Evolutionary conservation across 805 yeast genomes (phyloP).

Genomic region (Monosporozyma aquatica): DNA sequence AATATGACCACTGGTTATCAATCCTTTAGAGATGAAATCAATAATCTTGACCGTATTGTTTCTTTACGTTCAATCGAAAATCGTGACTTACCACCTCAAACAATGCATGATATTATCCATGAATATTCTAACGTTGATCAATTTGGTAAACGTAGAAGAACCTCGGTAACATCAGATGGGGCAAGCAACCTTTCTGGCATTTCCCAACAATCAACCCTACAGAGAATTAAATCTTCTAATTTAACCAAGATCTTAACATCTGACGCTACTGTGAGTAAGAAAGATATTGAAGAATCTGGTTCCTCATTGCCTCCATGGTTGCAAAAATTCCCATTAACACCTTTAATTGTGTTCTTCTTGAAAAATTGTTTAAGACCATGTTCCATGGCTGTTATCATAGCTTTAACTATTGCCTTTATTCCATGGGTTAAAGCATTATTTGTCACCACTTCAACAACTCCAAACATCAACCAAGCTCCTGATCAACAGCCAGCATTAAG

Average conservation of each 20-base stretch:
- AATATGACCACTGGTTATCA: neutral
- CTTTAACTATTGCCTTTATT: conserved; percentile 66
- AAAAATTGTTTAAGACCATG: conserved; percentile 65
- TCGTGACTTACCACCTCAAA: conserved; percentile 35
- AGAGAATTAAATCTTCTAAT: conserved; percentile 18
- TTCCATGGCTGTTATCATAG: conserved; percentile 56
- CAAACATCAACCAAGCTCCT: conserved; percentile 63
- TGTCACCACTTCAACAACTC: conserved; percentile 37
- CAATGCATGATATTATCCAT: conserved; percentile 38
- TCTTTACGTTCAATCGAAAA: conserved; percentile 20
- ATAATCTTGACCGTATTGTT: neutral
- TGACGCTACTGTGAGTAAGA: conserved; percentile 26
- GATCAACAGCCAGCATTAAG: conserved; percentile 79
- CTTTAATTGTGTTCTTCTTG: conserved; percentile 27
- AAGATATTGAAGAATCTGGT: conserved; percentile 28
- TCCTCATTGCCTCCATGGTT: conserved; percentile 20
- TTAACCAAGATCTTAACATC: conserved; percentile 29
- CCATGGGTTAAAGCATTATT: conserved; percentile 82
- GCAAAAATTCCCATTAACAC: conserved; percentile 23
- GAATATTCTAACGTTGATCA: conserved; percentile 36
- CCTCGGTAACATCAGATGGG: conserved; percentile 6
- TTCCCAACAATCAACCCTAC: conserved; percentile 5
- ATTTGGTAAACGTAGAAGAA: conserved; percentile 23
- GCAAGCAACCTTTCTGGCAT: neutral
- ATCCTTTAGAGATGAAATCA: neutral